phyloP scores from a whole-genome alignment of 2,329 filamentous ascomycete genomes.

The Aspergillus ochraceus region DNA sequence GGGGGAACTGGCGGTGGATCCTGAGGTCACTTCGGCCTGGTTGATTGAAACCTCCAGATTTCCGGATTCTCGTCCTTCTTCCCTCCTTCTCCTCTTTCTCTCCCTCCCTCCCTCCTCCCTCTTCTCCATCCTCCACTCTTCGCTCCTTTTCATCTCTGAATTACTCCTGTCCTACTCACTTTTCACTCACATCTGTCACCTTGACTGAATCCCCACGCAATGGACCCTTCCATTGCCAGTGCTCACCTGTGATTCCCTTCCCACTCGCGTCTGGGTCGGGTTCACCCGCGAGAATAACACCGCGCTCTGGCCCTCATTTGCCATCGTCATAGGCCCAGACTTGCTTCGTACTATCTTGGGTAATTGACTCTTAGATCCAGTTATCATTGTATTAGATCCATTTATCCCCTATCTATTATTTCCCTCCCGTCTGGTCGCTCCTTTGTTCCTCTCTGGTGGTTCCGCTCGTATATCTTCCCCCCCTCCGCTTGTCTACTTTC shows the following conservation, averaged over 20 bases:
- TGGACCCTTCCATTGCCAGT: slow-evolving; percentile 10
- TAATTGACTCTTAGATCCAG: background rate
- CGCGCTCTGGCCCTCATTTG: background rate
- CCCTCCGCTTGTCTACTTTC: background rate
- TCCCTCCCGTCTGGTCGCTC: background rate
- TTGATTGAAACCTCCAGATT: background rate
- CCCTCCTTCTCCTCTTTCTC: slow-evolving; percentile 6
- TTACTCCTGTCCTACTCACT: background rate
- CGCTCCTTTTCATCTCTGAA: background rate
- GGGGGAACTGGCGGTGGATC: background rate
- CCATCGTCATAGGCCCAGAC: background rate
- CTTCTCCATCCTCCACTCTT: background rate
- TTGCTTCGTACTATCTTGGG: slow-evolving; percentile 2
- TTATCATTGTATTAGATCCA: background rate
- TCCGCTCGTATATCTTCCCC: too few species aligned
- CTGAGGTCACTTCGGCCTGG: background rate
- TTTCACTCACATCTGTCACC: background rate
- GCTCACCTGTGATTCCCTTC: slow-evolving; percentile 17
- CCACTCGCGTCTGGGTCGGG: slow-evolving; percentile 15
- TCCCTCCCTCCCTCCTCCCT: slow-evolving; percentile 7
- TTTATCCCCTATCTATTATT: background rate
- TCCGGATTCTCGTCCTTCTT: background rate
- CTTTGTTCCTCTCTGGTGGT: background rate
- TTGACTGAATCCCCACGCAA: slow-evolving; percentile 5
- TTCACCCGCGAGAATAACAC: slow-evolving; percentile 1